Evolutionary conservation across 257 asterid genomes (phyloP).

Genomic region (Cynanchum wilfordii): DNA sequence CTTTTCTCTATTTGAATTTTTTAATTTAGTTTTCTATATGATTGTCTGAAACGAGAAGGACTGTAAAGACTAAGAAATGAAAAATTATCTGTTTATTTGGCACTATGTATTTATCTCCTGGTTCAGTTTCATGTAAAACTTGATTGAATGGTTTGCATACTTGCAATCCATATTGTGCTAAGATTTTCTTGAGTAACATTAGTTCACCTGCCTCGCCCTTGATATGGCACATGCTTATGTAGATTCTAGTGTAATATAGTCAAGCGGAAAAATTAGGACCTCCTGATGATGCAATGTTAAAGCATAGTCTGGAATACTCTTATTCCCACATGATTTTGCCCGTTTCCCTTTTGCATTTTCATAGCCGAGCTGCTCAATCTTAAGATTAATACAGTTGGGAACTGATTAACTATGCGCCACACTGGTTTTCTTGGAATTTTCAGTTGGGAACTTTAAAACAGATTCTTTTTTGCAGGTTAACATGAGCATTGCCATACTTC

Average conservation of each 20-base stretch:
- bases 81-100: neutral
- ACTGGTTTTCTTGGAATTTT: neutral
- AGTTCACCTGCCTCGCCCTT: neutral
- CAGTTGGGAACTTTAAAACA: conserved; percentile 23
- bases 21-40: neutral
- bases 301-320: neutral
- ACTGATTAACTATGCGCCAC: neutral
- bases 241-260: neutral
- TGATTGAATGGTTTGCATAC: neutral
- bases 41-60: neutral
- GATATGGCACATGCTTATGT: neutral
- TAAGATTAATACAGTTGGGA: neutral
- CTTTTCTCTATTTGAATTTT: neutral
- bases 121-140: neutral
- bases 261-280: neutral
- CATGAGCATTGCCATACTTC: conserved; percentile 96
- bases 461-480: conserved; percentile 53
- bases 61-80: neutral
- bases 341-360: neutral
- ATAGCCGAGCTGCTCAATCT: neutral
- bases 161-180: neutral
- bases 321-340: neutral
- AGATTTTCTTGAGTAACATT: neutral
- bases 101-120: neutral
- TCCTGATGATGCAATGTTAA: neutral